These are phyloP conservation scores for Alternaria tenuissima DNA, from an alignment of 2,329 filamentous ascomycete genomes.

Conservation along the genomic window DNA sequence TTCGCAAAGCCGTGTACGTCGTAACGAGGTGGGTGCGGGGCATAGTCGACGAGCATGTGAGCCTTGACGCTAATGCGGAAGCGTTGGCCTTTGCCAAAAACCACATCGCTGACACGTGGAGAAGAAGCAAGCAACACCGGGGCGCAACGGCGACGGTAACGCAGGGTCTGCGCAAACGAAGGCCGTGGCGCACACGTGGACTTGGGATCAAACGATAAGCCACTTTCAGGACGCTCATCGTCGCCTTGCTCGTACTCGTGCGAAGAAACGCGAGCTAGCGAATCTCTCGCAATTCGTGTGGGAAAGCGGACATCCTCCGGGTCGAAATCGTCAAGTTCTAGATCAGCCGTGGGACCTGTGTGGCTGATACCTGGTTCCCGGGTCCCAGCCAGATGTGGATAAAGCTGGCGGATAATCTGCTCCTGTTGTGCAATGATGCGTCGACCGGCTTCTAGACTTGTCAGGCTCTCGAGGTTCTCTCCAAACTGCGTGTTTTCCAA, in stretches of 20 bases:
- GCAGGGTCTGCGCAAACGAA: constrained; percentile 48
- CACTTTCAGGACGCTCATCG: constrained; percentile 30
- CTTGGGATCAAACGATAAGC: constrained; percentile 42
- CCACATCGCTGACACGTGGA: constrained; percentile 56
- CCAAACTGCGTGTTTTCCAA: constrained; percentile 43
- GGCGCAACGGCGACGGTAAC: constrained; percentile 59
- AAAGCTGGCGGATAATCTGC: constrained; percentile 57
- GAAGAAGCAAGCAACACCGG: constrained; percentile 56
- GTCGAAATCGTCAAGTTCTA: constrained; percentile 49
- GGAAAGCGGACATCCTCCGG: constrained; percentile 50
- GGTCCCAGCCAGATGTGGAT: constrained; percentile 52
- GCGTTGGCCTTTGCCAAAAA: constrained; percentile 54
- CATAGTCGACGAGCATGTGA: constrained; percentile 54
- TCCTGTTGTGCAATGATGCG: constrained; percentile 58
- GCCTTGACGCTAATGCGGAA: constrained; percentile 56
- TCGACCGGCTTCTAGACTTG: constrained; percentile 43
- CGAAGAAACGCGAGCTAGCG: constrained; percentile 25
- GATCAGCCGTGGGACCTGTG: constrained; percentile 31
- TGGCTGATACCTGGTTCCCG: constrained; percentile 19
- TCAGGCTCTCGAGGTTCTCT: constrained; percentile 44
- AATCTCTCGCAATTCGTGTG: constrained; percentile 23
- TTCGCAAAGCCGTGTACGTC: constrained; percentile 50
- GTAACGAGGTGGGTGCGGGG: constrained; percentile 56
- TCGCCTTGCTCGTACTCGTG: constrained; percentile 27
- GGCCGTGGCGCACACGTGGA: constrained; percentile 40